Percentiles rank a stretch among this genome's conserved stretches.
Conservation (phyloP, 176 grass and related monocot species). For the Cenchrus fungigraminus region DNA sequence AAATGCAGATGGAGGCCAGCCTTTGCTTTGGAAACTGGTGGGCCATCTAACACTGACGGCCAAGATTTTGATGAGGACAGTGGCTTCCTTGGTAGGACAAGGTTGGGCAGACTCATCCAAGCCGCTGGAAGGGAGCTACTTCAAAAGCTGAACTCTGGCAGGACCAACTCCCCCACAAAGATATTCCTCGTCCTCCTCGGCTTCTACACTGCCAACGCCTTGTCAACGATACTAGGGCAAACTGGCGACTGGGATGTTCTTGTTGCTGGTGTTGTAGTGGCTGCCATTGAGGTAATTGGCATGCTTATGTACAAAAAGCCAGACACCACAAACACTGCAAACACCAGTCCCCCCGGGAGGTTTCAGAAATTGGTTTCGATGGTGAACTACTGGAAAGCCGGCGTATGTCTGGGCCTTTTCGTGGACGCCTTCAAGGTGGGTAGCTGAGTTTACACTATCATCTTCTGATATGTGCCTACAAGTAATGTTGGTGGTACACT, state of each 20-base stretch:
- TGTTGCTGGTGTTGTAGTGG: constrained; percentile 88
- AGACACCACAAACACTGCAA: background rate
- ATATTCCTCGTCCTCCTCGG: constrained; percentile 92
- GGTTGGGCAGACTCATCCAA: constrained; percentile 72
- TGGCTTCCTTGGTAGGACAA: constrained; percentile 68
- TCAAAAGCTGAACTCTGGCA: constrained; percentile 72
- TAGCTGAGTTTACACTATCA: constrained; percentile 48
- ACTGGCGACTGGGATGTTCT: constrained; percentile 99
- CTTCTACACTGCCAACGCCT: constrained; percentile 93
- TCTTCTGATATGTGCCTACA: background rate
- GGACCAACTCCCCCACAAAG: constrained; percentile 77
- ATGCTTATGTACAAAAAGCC: constrained; percentile 94
- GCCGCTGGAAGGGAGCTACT: constrained; percentile 68
- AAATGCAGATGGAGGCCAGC: constrained; percentile 57
- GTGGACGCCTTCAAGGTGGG: constrained; percentile 95
- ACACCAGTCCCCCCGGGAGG: constrained; percentile 49
- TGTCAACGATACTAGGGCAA: constrained; percentile 91
- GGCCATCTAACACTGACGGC: constrained; percentile 54
- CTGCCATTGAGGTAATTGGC: constrained; percentile 85
- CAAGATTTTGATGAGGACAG: constrained; percentile 60
- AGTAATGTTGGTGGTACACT: background rate
- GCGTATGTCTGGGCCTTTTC: constrained; percentile 89
- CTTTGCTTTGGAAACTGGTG: constrained; percentile 74
- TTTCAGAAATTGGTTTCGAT: constrained; percentile 60
- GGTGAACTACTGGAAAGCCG: constrained; percentile 95